phyloP scores from a whole-genome alignment of 78 protist genomes.

The slime mould (Dictyostelium discoideum) region dicty_2.7 NC_007090.3:2233501-2234000 shows the following conservation, averaged over 20 bases:
- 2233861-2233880: background rate
- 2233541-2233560: background rate
- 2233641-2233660: background rate
- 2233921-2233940: background rate
- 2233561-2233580: background rate
- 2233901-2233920: background rate
- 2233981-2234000: conserved; percentile 93
- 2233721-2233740: background rate
- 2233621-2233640: conserved; percentile 8
- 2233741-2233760: conserved; percentile 6
- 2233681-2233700: background rate
- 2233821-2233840: conserved; percentile 4
- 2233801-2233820: conserved; percentile 12
- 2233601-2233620: conserved; percentile 8
- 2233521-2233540: background rate
- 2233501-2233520: no score
- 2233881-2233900: background rate
- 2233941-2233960: background rate
- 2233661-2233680: no score
- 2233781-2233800: background rate
- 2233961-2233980: conserved; percentile 40
- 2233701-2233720: background rate
- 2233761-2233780: background rate
- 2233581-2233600: background rate
- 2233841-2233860: background rate